Conservation (phyloP, 2,329 filamentous ascomycete genomes). For the Stagonosporopsis vannaccii region DNA sequence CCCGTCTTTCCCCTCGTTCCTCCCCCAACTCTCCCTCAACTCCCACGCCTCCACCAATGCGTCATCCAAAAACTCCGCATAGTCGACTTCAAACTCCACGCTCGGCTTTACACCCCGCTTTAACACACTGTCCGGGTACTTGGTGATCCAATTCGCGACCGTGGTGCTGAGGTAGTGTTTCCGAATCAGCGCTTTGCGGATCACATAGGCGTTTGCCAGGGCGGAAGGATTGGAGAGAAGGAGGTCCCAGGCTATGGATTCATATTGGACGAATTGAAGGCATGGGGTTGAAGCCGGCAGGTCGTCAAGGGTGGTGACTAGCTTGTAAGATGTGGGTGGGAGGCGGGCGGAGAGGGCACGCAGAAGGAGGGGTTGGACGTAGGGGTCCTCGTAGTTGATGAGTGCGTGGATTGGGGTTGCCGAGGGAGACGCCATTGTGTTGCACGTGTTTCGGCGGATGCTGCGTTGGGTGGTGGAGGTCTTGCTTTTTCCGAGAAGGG, state of each 20-base stretch:
- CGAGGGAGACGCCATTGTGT: slow-evolving; percentile 20
- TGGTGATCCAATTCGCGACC: slow-evolving; percentile 83
- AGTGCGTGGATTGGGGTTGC: slow-evolving; percentile 66
- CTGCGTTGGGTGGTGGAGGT: not conserved
- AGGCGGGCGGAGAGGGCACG: slow-evolving; percentile 72
- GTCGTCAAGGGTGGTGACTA: slow-evolving; percentile 61
- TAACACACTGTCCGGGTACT: slow-evolving; percentile 77
- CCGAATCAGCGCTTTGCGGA: slow-evolving; percentile 93
- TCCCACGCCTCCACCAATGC: slow-evolving; percentile 91
- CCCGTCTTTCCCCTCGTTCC: slow-evolving; percentile 64
- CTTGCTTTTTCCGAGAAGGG: slow-evolving; percentile 1
- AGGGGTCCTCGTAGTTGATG: slow-evolving; percentile 84
- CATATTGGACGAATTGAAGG: slow-evolving; percentile 86
- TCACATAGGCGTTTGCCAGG: slow-evolving; percentile 88
- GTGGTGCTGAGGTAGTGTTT: slow-evolving; percentile 93
- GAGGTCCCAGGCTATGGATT: slow-evolving; percentile 83
- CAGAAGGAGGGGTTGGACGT: slow-evolving; percentile 86
- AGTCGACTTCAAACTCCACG: slow-evolving; percentile 93
- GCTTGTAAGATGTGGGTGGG: slow-evolving; percentile 61
- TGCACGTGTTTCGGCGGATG: not conserved
- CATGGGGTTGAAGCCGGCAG: slow-evolving; percentile 60
- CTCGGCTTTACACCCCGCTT: slow-evolving; percentile 75
- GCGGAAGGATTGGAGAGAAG: slow-evolving; percentile 68
- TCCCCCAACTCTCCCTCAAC: slow-evolving; percentile 76
- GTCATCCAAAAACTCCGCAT: slow-evolving; percentile 95